These are phyloP conservation scores for Andrographis paniculata DNA, from an alignment of 305 asterid species.

Conservation along the genomic window DNA sequence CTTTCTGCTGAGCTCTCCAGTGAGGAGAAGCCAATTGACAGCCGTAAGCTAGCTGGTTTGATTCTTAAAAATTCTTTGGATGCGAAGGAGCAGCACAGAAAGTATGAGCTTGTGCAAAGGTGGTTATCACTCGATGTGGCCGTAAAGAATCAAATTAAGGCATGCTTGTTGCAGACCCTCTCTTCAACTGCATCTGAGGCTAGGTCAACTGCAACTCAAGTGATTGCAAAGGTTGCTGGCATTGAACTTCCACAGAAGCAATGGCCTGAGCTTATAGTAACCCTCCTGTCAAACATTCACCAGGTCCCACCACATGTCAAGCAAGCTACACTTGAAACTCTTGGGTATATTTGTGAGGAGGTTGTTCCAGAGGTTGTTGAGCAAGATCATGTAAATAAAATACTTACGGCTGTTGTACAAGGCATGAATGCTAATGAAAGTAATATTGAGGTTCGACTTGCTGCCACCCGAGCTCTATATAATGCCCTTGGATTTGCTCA, in stretches of 20 bases:
- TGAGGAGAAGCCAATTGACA: conserved; percentile 83
- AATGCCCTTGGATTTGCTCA: conserved; percentile 94
- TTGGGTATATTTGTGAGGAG: conserved; percentile 92
- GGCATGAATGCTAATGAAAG: conserved; percentile 83
- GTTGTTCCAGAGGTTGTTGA: conserved; percentile 71
- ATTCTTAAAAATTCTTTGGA: conserved; percentile 84
- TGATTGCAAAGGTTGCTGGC: conserved; percentile 87
- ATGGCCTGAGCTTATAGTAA: conserved; percentile 93
- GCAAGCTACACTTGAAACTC: conserved; percentile 88
- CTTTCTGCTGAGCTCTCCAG: conserved; percentile 74
- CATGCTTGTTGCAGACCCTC: conserved; percentile 77
- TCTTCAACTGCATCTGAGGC: conserved; percentile 67
- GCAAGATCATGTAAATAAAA: conserved; percentile 85
- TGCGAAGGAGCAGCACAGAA: conserved; percentile 88
- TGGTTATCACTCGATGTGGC: conserved; percentile 72
- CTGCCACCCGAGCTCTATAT: conserved; percentile 78
- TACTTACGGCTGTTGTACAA: conserved; percentile 88
- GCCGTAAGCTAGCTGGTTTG: conserved; percentile 86
- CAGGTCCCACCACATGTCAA: conserved; percentile 77
- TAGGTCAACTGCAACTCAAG: conserved; percentile 88
- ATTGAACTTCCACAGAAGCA: conserved; percentile 87
- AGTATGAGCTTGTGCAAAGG: conserved; percentile 72
- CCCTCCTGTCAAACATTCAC: conserved; percentile 69
- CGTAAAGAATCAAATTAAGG: conserved; percentile 69
- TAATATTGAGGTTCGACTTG: conserved; percentile 69